Evolutionary conservation across 306 rosid genomes (phyloP).

Genomic region (Vigna angularis): DNA sequence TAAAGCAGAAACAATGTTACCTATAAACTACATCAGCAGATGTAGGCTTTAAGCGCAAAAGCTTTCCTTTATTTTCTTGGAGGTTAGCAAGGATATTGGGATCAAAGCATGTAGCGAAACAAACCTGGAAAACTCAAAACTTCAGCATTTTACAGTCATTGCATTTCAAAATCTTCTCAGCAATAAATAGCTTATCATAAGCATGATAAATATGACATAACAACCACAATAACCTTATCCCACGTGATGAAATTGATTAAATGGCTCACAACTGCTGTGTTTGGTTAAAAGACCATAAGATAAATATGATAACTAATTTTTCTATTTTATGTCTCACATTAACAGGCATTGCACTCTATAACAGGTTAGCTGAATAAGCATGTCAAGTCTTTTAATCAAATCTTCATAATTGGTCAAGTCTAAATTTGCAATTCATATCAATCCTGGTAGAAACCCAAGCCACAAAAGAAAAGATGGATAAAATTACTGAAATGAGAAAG

Average conservation of each 20-base stretch:
- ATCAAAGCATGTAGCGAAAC: conserved; percentile 98
- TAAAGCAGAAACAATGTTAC: conserved; percentile 55
- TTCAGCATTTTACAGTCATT: conserved; percentile 32
- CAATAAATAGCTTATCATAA: conserved; percentile 29
- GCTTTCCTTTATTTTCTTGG: conserved; percentile 74
- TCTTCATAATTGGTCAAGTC: background rate
- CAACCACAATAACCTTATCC: background rate
- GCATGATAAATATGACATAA: conserved; percentile 10
- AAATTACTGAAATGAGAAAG: background rate
- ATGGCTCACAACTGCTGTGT: background rate
- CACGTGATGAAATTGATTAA: background rate
- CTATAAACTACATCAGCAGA: conserved; percentile 79
- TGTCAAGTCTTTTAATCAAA: conserved; percentile 31
- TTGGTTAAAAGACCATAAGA: conserved; percentile 8
- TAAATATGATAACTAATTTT: conserved; percentile 25
- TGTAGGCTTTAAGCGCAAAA: conserved; percentile 78
- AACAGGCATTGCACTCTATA: background rate
- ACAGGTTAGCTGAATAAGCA: conserved; percentile 15
- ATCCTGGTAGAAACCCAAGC: conserved; percentile 5
- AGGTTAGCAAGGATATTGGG: conserved; percentile 75
- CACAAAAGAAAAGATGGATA: background rate
- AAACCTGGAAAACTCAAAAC: conserved; percentile 64
- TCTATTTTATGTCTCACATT: background rate
- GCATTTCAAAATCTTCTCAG: conserved; percentile 18
- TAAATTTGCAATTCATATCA: conserved; percentile 31